Base-by-base conservation (phyloP, 2,329 filamentous ascomycete species). In the Colletotrichum paranaense region DNA sequence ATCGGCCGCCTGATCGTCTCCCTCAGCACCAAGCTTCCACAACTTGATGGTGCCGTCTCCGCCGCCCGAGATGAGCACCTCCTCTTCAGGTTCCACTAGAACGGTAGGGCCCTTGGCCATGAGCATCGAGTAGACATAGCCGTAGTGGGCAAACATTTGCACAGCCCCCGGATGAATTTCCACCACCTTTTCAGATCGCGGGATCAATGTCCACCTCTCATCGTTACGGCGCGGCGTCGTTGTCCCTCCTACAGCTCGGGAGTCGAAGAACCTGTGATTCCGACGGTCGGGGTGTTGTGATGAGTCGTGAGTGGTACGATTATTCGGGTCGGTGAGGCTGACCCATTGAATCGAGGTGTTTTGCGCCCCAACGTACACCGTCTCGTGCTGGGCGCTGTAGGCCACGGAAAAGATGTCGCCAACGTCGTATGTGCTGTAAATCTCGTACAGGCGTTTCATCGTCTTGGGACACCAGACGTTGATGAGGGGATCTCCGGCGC, bases 271-370 rank as follows among this genome's bases (percentile, higher is more conserved):
- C 28, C 93, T 90, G 81, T 98, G 95, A 74, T 93, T 93, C 52
- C 95, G 89, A 74, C 92, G 89, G 42, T 93, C 92, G 0, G 94
- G 94, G 76, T 96, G 95, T 55, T 90, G 90, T 11, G 90, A 87
- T 9, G 91, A 91, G 72, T 90, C 90, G 64, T 89, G 91, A 4
- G 86, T 84, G 22, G 89, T 93, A 76, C 88, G 85, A 26, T 88
- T 84, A 35, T 88, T 86, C 28, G 90, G 88, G 75, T 94, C 90
- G 77, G 90, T 90, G 68, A 98, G 85, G 76, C 92, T 89, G 77
- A 95, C 93, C 97, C 97, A 99, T 87, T 98, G 95, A 65, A 98
- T 97, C 52, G 93, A 95, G 8, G 95, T 97, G 80, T 98, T 98
- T 80, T 98, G 97, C 0, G 95, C 94, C 70, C 97, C 97, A 56